phyloP scores from a whole-genome alignment of 202 grass and related monocot species.

The Schoenoplectus tabernaemontani region DNA sequence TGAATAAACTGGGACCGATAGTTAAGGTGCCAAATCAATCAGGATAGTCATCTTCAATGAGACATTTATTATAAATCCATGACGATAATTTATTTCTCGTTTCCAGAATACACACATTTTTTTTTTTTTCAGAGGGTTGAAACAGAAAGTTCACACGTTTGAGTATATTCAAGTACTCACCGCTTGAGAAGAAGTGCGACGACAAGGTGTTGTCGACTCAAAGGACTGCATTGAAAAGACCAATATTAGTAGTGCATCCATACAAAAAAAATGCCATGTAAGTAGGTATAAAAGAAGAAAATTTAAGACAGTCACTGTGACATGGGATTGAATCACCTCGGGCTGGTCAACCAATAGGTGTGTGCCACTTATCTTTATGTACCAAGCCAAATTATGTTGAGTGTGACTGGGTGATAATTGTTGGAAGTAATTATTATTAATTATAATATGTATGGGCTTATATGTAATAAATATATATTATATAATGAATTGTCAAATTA shows the following conservation, averaged over 20 bases:
- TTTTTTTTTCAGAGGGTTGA: background rate
- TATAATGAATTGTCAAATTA: too few relatives aligned
- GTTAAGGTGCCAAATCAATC: background rate
- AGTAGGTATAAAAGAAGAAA: background rate
- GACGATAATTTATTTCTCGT: background rate
- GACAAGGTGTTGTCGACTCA: slow-evolving; percentile 14
- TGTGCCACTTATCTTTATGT: background rate
- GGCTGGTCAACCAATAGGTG: background rate
- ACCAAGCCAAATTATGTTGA: background rate
- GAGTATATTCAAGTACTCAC: background rate
- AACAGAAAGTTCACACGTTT: background rate
- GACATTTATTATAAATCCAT: background rate
- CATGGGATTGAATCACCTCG: background rate
- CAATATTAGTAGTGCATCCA: background rate
- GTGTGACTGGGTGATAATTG: background rate
- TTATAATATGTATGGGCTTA: too few relatives aligned
- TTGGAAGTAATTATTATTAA: too few relatives aligned
- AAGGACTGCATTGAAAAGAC: slow-evolving; percentile 3
- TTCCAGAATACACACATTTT: background rate
- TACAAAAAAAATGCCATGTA: background rate
- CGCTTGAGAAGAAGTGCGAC: background rate
- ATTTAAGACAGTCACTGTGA: background rate
- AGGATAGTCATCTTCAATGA: background rate
- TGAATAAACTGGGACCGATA: background rate
- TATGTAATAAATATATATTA: too few relatives aligned